Evolutionary conservation across 805 yeast genomes (phyloP).

Genomic region (Candida endomychidarum): DNA sequence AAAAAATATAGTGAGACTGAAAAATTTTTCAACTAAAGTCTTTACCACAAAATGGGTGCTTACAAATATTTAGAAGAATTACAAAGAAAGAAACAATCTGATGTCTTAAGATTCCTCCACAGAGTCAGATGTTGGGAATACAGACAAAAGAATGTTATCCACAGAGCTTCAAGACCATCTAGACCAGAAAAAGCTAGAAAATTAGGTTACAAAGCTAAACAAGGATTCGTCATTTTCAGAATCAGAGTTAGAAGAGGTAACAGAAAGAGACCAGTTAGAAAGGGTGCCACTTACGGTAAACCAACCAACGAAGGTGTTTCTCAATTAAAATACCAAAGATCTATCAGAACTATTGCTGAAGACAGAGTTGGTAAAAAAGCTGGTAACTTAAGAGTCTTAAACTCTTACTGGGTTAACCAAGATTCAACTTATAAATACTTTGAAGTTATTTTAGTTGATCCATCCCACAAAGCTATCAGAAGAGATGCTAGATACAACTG

Average conservation of each 20-base stretch:
- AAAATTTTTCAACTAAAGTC: slow-evolving; percentile 8
- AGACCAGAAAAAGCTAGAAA: slow-evolving; percentile 99
- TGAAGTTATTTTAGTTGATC: slow-evolving; percentile 97
- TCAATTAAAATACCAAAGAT: slow-evolving; percentile 99
- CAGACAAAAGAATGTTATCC: slow-evolving; percentile 98
- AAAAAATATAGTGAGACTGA: slow-evolving; percentile 9
- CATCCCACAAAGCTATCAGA: slow-evolving; percentile 98
- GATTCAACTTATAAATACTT: slow-evolving; percentile 99
- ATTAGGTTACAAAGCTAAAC: slow-evolving; percentile 99
- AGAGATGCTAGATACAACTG: slow-evolving; percentile 99
- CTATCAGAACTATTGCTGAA: slow-evolving; percentile 97
- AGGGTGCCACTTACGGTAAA: slow-evolving; percentile 99
- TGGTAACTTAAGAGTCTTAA: slow-evolving; percentile 97
- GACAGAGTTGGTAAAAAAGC: slow-evolving; percentile 99
- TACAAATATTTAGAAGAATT: slow-evolving; percentile 99
- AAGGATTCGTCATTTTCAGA: slow-evolving; percentile 98
- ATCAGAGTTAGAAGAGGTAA: slow-evolving; percentile 99
- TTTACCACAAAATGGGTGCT: slow-evolving; percentile 81
- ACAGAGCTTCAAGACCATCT: slow-evolving; percentile 98
- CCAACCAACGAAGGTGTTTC: slow-evolving; percentile 99
- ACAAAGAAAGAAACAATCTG: slow-evolving; percentile 99
- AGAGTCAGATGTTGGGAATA: slow-evolving; percentile 99
- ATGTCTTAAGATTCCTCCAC: slow-evolving; percentile 96
- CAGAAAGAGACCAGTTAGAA: slow-evolving; percentile 99
- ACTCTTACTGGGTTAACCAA: slow-evolving; percentile 99